These are phyloP conservation scores for Blumeria graminis DNA, from an alignment of 2,329 filamentous ascomycete genomes.

Conservation along the genomic window DNA sequence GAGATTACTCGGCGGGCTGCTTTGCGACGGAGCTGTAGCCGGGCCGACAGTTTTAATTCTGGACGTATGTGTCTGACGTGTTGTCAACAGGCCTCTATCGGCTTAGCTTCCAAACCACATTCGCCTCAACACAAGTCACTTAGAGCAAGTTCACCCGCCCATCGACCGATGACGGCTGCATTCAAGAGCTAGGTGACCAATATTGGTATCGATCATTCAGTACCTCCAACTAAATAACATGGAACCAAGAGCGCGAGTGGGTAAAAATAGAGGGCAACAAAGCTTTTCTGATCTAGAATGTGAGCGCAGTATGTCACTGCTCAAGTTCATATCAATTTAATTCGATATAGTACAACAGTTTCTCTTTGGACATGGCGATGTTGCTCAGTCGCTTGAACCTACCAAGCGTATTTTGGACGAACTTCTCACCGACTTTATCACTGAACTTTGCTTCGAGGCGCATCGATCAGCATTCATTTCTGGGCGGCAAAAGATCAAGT, in stretches of 20 bases:
- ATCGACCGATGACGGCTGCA: too few relatives aligned
- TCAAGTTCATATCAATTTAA: background rate
- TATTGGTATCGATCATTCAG: too few relatives aligned
- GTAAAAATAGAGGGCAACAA: conserved; percentile 62
- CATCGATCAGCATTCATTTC: conserved; percentile 66
- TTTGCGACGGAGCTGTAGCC: too few relatives aligned
- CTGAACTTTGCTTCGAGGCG: conserved; percentile 77
- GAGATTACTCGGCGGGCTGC: too few relatives aligned
- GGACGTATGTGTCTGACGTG: too few relatives aligned
- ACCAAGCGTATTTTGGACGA: conserved; percentile 79
- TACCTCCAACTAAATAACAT: conserved; percentile 18
- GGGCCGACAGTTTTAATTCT: too few relatives aligned
- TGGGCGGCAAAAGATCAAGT: conserved; percentile 87
- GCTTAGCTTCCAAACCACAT: too few relatives aligned
- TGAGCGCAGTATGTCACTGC: conserved; percentile 19
- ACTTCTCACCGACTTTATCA: conserved; percentile 89
- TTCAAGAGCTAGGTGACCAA: too few relatives aligned
- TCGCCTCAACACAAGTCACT: too few relatives aligned
- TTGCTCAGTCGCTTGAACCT: conserved; percentile 51
- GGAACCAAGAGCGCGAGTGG: conserved; percentile 53
- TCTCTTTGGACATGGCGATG: conserved; percentile 62
- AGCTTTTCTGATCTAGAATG: conserved; percentile 53
- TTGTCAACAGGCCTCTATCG: too few relatives aligned
- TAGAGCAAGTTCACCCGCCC: too few relatives aligned
- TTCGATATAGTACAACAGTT: conserved; percentile 38